These are phyloP conservation scores for Cyclanthera cordifolia DNA, from an alignment of 306 rosid genomes.

Conservation along the genomic window DNA sequence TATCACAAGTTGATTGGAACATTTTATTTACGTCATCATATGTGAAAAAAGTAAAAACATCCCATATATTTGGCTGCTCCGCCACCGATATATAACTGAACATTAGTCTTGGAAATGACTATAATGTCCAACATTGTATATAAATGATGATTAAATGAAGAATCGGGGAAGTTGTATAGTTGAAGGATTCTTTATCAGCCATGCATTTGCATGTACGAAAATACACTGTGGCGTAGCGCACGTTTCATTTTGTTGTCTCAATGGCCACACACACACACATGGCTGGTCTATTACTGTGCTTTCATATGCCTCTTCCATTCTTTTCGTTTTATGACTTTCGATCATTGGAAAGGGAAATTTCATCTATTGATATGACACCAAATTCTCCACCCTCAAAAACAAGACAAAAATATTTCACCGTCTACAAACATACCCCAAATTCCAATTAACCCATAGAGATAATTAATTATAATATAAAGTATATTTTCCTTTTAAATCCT, in stretches of 20 bases:
- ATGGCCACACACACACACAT: slow-evolving; percentile 13
- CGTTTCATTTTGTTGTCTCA: slow-evolving; percentile 14
- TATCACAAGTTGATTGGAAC: not conserved
- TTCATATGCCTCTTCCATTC: slow-evolving; percentile 13
- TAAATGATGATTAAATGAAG: not conserved
- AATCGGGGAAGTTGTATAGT: not conserved
- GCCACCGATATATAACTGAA: slow-evolving; percentile 9
- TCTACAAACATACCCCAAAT: slow-evolving; percentile 8
- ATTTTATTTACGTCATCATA: not conserved
- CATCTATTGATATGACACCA: slow-evolving; percentile 7
- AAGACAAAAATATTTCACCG: not conserved
- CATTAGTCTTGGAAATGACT: slow-evolving; percentile 8
- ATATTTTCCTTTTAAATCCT: slow-evolving; percentile 4
- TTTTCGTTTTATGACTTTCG: not conserved
- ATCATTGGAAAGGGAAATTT: slow-evolving; percentile 6
- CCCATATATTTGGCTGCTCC: not conserved
- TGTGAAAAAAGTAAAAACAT: not conserved
- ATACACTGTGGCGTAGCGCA: slow-evolving; percentile 6
- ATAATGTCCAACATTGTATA: not conserved
- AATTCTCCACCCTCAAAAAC: not conserved
- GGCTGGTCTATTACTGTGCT: slow-evolving; percentile 14
- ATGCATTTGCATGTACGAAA: slow-evolving; percentile 16
- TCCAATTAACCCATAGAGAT: not conserved
- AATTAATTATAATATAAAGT: not conserved
- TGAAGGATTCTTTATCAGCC: slow-evolving; percentile 2